Evolutionary conservation across 2,329 filamentous ascomycete species (phyloP).

Genomic region (Ceratocystis lukuohia): DNA sequence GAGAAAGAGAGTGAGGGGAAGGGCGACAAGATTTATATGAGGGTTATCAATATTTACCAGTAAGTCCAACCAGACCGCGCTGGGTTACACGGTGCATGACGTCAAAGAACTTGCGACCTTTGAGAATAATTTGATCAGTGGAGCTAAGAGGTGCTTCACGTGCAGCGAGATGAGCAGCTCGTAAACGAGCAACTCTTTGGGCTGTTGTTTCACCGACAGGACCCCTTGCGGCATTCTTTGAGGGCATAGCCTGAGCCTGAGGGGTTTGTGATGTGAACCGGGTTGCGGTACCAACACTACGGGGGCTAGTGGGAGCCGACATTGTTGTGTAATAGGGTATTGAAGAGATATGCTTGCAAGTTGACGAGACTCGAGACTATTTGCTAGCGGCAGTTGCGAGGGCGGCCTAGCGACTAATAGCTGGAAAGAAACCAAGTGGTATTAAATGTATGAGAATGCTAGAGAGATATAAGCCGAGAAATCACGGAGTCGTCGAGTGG

Average conservation of each 20-base stretch:
- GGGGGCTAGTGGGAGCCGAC: constrained; percentile 38
- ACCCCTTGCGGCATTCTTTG: constrained; percentile 25
- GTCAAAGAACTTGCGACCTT: constrained; percentile 39
- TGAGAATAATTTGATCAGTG: constrained; percentile 38
- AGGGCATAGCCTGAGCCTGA: constrained; percentile 53
- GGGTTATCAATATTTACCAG: constrained; percentile 32
- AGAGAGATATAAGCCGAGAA: background rate
- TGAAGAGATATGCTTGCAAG: background rate
- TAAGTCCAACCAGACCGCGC: constrained; percentile 41
- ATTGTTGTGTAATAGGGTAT: constrained; percentile 23
- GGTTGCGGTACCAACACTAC: constrained; percentile 66
- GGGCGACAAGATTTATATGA: background rate
- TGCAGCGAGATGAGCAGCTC: constrained; percentile 54
- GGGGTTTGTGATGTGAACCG: constrained; percentile 45
- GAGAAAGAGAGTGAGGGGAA: background rate
- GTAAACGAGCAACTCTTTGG: constrained; percentile 54
- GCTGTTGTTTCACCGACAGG: constrained; percentile 47
- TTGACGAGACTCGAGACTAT: background rate
- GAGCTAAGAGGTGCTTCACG: constrained; percentile 43
- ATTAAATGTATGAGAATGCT: background rate
- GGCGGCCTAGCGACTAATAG: background rate
- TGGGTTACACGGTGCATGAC: constrained; percentile 44
- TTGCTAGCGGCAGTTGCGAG: background rate
- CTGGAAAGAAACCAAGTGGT: background rate
- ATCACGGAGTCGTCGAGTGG: background rate